phyloP scores from a whole-genome alignment of 1,284 basidiomycete species.

The Ceratobasidium sp. region DNA sequence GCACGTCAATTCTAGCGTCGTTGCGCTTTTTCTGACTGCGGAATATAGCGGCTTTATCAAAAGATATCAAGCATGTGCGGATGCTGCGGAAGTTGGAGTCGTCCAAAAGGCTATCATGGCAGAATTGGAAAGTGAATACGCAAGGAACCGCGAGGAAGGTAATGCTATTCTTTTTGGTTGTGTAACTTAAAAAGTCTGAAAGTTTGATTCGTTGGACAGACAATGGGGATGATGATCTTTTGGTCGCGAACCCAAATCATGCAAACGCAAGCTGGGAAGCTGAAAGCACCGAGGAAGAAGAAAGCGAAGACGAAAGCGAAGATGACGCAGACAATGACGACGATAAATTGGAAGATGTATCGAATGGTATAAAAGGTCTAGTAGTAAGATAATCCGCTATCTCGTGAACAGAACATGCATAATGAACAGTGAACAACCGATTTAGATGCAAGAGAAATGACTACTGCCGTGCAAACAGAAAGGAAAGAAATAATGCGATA shows the following conservation, averaged over 20 bases:
- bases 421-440: conserved; percentile 1
- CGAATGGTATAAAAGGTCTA: conserved; percentile 12
- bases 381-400: conserved; percentile 27
- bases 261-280: conserved; percentile 38
- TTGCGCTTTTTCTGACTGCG: not conserved
- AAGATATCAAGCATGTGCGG: conserved; percentile 73
- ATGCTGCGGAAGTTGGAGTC: conserved; percentile 66
- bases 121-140: conserved; percentile 72
- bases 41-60: conserved; percentile 65
- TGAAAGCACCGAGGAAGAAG: conserved; percentile 45
- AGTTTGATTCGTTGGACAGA: conserved; percentile 41
- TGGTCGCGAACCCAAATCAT: conserved; percentile 67
- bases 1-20: conserved; percentile 53
- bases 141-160: conserved; percentile 62
- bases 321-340: conserved; percentile 39
- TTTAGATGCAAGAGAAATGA: conserved; percentile 14
- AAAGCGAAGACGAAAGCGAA: conserved; percentile 11
- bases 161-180: not conserved
- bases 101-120: conserved; percentile 78
- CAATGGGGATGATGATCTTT: conserved; percentile 58
- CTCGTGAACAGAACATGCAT: conserved; percentile 12
- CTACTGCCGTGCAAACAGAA: not conserved
- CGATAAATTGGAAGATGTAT: conserved; percentile 40
- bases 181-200: not conserved
- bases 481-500: not conserved